Conservation (phyloP, 2,329 filamentous ascomycete species). For the Venturia aucupariae region DNA sequence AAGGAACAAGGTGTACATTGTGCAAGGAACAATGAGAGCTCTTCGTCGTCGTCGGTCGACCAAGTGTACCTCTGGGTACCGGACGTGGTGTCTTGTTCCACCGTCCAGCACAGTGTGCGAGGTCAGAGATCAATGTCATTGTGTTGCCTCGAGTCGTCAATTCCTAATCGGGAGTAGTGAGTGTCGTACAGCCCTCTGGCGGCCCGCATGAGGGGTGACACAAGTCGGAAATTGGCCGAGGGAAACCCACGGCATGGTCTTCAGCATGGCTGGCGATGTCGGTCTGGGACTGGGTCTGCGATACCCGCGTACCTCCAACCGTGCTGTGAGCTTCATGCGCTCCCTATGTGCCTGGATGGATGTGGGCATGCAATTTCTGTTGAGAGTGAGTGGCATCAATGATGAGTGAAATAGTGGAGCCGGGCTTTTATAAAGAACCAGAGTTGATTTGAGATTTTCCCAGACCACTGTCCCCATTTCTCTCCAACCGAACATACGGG, state of each 20-base stretch:
- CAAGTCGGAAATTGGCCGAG: neutral
- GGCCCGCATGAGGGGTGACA: neutral
- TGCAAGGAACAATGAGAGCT: neutral
- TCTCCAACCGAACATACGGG: neutral
- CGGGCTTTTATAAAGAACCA: constrained; percentile 1
- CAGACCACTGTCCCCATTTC: neutral
- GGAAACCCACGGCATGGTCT: neutral
- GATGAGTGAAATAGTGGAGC: neutral
- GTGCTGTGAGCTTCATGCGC: neutral
- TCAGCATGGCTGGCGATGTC: neutral
- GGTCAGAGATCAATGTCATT: neutral
- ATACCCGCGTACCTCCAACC: neutral
- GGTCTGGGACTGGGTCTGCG: neutral
- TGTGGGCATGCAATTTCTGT: neutral
- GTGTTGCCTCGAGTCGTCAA: neutral
- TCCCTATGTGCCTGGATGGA: neutral
- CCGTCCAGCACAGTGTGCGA: neutral
- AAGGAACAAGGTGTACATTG: neutral
- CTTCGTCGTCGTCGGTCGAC: neutral
- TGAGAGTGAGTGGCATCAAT: neutral
- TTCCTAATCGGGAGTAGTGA: neutral
- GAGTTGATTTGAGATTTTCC: constrained; percentile 1
- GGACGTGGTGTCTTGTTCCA: neutral
- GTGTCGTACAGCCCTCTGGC: neutral
- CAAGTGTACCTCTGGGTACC: constrained; percentile 1